Evolutionary conservation across 2,329 filamentous ascomycete genomes (phyloP).

Genomic region (Zelopaecilomyces penicillatus): DNA sequence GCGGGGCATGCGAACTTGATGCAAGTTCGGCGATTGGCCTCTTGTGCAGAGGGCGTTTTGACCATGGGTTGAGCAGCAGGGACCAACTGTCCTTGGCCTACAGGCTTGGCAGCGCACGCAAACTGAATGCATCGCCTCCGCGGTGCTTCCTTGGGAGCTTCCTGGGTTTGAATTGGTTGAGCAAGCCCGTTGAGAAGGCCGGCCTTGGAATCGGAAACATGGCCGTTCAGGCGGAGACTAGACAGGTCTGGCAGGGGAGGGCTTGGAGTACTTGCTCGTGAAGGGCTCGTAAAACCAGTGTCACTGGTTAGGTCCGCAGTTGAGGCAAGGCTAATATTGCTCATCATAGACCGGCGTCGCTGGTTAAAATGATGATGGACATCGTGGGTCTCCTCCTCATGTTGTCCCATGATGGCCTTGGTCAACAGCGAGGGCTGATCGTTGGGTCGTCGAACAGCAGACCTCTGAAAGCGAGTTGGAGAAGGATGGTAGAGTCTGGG

Average conservation of each 20-base stretch:
- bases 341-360: slow-evolving; percentile 60
- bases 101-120: slow-evolving; percentile 65
- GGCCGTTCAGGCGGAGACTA: slow-evolving; percentile 32
- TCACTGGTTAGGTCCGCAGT: slow-evolving; percentile 93
- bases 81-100: slow-evolving; percentile 33
- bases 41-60: slow-evolving; percentile 26
- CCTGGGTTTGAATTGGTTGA: slow-evolving; percentile 32
- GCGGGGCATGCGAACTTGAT: slow-evolving; percentile 71
- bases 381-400: slow-evolving; percentile 45
- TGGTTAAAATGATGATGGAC: slow-evolving; percentile 29
- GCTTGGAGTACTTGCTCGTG: slow-evolving; percentile 80
- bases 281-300: slow-evolving; percentile 80
- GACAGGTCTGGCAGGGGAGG: slow-evolving; percentile 63
- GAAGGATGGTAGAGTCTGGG: slow-evolving; percentile 20
- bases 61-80: slow-evolving; percentile 23
- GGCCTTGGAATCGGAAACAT: slow-evolving; percentile 18
- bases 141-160: slow-evolving; percentile 19
- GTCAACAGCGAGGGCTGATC: slow-evolving; percentile 78
- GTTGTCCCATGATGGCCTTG: slow-evolving; percentile 64
- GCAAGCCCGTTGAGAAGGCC: slow-evolving; percentile 17
- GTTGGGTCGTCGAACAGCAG: slow-evolving; percentile 36
- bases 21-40: slow-evolving; percentile 46
- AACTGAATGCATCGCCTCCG: slow-evolving; percentile 91
- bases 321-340: slow-evolving; percentile 71
- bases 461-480: slow-evolving; percentile 36